Conservation (phyloP, 2,329 filamentous ascomycete species). For the Penicillium sp. region DNA sequence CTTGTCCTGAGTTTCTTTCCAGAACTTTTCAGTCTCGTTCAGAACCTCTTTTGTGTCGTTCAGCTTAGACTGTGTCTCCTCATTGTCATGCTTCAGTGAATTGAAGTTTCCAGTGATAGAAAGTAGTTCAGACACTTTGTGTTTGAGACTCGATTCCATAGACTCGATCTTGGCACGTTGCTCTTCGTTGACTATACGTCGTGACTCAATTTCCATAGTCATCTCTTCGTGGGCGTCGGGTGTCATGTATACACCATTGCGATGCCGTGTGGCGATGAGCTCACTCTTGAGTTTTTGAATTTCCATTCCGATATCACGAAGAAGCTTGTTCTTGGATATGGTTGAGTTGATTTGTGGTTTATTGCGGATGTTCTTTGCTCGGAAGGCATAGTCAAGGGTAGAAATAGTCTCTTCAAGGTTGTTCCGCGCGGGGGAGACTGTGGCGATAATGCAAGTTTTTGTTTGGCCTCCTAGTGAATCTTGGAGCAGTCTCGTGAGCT, state of each 20-base stretch:
- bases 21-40: slow-evolving; percentile 82
- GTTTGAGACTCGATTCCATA: slow-evolving; percentile 83
- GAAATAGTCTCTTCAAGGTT: slow-evolving; percentile 98
- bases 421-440: slow-evolving; percentile 88
- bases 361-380: slow-evolving; percentile 97
- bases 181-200: slow-evolving; percentile 87
- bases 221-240: slow-evolving; percentile 89
- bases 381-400: slow-evolving; percentile 94
- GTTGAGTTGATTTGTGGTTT: slow-evolving; percentile 93
- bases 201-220: slow-evolving; percentile 86
- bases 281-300: slow-evolving; percentile 95
- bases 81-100: slow-evolving; percentile 84
- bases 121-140: slow-evolving; percentile 92
- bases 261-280: slow-evolving; percentile 85
- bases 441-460: slow-evolving; percentile 98
- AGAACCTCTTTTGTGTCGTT: slow-evolving; percentile 79
- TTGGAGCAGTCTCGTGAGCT: slow-evolving; percentile 90
- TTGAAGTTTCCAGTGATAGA: slow-evolving; percentile 84
- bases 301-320: slow-evolving; percentile 86
- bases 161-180: slow-evolving; percentile 90
- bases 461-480: slow-evolving; percentile 94
- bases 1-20: slow-evolving; percentile 72
- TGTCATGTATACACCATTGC: slow-evolving; percentile 92
- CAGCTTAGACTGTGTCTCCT: slow-evolving; percentile 69
- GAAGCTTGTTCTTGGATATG: slow-evolving; percentile 87